These are phyloP conservation scores for Trypanosoma theileri DNA, from an alignment of 208 protist genomes.

Conservation along the genomic window DNA sequence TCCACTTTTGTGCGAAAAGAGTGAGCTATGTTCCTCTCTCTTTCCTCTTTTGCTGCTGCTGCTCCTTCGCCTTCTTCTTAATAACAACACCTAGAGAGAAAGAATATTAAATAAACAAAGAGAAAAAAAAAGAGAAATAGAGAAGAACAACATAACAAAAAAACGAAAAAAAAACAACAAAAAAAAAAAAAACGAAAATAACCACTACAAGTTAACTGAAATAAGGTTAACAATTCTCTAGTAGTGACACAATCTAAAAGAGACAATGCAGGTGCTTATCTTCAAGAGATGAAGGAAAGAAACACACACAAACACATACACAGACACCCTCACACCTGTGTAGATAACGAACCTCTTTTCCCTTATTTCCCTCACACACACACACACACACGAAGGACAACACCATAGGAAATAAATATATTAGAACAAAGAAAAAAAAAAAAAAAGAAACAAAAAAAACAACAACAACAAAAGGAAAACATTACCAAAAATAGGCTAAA, in stretches of 20 bases:
- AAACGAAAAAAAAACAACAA: constrained; percentile 11
- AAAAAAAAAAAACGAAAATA: constrained; percentile 21
- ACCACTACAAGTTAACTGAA: background rate
- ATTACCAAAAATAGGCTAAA: constrained; percentile 1
- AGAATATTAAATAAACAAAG: too few species aligned
- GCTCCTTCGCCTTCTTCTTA: background rate
- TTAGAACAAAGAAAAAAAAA: background rate
- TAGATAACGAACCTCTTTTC: too few species aligned
- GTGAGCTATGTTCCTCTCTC: background rate
- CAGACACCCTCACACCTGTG: too few species aligned
- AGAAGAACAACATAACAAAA: constrained; percentile 5
- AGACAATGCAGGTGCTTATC: too few species aligned
- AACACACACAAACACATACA: too few species aligned
- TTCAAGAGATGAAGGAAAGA: too few species aligned
- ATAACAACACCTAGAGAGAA: too few species aligned
- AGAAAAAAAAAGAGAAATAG: constrained; percentile 19
- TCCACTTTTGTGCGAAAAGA: background rate
- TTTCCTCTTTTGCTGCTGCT: background rate
- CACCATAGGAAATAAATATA: background rate
- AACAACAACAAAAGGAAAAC: background rate
- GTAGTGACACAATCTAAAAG: too few species aligned
- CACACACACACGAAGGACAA: background rate
- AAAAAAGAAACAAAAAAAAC: constrained; percentile 5
- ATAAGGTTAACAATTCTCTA: background rate
- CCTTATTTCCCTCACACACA: background rate